phyloP scores from a whole-genome alignment of 2,329 filamentous ascomycete genomes.

The Leptodontidium sp. region DNA sequence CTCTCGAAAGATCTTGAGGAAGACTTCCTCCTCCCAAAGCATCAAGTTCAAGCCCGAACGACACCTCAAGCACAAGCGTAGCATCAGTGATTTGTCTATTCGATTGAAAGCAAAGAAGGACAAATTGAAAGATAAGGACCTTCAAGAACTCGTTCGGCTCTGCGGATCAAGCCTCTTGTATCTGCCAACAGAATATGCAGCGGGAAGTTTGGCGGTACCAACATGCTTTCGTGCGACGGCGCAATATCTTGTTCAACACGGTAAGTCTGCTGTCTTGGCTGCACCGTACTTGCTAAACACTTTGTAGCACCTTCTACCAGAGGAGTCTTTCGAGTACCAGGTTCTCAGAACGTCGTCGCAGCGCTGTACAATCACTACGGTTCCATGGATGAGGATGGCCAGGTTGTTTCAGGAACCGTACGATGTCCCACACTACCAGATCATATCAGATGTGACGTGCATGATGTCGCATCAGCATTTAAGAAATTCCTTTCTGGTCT shows the following conservation, averaged over 20 bases:
- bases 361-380: conserved; percentile 72
- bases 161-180: conserved; percentile 70
- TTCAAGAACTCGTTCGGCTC: conserved; percentile 67
- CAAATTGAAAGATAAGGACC: conserved; percentile 57
- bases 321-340: conserved; percentile 70
- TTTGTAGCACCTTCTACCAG: conserved; percentile 51
- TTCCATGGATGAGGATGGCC: conserved; percentile 55
- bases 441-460: conserved; percentile 65
- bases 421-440: conserved; percentile 65
- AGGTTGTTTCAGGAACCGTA: conserved; percentile 63
- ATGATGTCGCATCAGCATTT: conserved; percentile 73
- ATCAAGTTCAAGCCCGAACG: conserved; percentile 42
- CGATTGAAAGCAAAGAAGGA: conserved; percentile 56
- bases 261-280: conserved; percentile 49
- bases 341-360: conserved; percentile 61
- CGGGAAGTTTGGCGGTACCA: conserved; percentile 64
- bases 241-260: conserved; percentile 69
- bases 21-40: conserved; percentile 47
- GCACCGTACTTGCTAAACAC: conserved; percentile 28
- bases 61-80: conserved; percentile 56
- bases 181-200: conserved; percentile 65
- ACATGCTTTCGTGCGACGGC: conserved; percentile 72
- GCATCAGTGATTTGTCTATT: conserved; percentile 63
- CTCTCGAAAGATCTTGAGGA: conserved; percentile 48
- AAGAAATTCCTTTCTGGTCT: conserved; percentile 70